These are phyloP conservation scores for Alternaria hordeiaustralica DNA, from an alignment of 2,329 filamentous ascomycete genomes.

Conservation along the genomic window DNA sequence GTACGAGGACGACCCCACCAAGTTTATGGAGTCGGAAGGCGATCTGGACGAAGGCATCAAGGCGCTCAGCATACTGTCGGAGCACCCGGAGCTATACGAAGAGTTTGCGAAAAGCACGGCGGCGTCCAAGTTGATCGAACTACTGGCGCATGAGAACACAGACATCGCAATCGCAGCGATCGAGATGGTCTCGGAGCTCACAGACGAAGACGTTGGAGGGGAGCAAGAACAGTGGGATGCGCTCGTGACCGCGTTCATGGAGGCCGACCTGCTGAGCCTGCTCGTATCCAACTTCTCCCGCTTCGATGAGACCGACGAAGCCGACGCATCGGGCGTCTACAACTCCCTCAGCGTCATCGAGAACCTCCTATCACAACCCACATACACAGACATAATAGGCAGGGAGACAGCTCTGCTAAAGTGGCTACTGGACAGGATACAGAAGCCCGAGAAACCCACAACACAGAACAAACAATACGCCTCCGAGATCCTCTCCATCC, in stretches of 20 bases:
- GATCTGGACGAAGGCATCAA: conserved; percentile 91
- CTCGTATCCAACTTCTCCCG: conserved; percentile 79
- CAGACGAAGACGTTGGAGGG: conserved; percentile 88
- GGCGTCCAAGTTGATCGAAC: conserved; percentile 73
- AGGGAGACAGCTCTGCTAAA: conserved; percentile 70
- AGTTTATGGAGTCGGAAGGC: conserved; percentile 84
- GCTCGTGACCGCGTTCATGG: conserved; percentile 68
- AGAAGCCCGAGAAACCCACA: conserved; percentile 70
- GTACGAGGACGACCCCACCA: conserved; percentile 78
- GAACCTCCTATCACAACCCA: conserved; percentile 76
- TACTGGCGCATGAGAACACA: conserved; percentile 94
- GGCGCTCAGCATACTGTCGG: conserved; percentile 80
- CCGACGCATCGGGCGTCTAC: conserved; percentile 85
- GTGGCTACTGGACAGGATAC: conserved; percentile 80
- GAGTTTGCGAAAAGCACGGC: conserved; percentile 81
- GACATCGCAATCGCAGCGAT: conserved; percentile 93
- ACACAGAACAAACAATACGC: conserved; percentile 95
- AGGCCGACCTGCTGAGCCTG: conserved; percentile 74
- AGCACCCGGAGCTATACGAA: conserved; percentile 82
- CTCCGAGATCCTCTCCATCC: conserved; percentile 87
- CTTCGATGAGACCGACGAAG: conserved; percentile 74
- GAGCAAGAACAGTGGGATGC: conserved; percentile 80
- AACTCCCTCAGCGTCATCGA: conserved; percentile 82
- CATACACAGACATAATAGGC: conserved; percentile 74
- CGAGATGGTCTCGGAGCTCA: conserved; percentile 88